Percentiles rank a stretch among this genome's conserved stretches.
Conservation (phyloP, 116 monocot species). For the Trichopus zeylanicus region DNA sequence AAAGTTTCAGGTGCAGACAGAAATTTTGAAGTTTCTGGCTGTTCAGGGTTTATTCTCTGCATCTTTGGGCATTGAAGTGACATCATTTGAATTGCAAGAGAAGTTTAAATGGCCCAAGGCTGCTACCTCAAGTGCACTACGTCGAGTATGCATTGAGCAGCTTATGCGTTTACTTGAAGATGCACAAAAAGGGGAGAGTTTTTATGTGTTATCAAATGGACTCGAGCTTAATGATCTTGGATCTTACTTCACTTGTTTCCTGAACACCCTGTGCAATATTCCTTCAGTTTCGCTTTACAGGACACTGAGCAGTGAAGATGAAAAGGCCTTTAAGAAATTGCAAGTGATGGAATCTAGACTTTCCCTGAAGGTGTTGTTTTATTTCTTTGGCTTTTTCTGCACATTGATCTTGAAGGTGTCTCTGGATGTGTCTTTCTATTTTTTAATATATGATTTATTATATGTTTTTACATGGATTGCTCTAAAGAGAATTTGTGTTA, state of each 20-base stretch:
- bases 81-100: slow-evolving; percentile 94
- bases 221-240: slow-evolving; percentile 69
- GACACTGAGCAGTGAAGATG: slow-evolving; percentile 62
- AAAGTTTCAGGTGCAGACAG: slow-evolving; percentile 71
- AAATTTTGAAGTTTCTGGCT: slow-evolving; percentile 84
- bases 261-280: slow-evolving; percentile 69
- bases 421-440: too few species aligned
- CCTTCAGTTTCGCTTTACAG: slow-evolving; percentile 93
- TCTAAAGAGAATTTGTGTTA: background rate
- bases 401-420: background rate
- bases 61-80: slow-evolving; percentile 88
- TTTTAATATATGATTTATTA: too few species aligned
- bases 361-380: slow-evolving; percentile 48
- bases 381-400: background rate
- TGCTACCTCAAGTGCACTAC: slow-evolving; percentile 60
- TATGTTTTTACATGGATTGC: background rate
- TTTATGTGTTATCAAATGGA: slow-evolving; percentile 12
- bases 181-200: slow-evolving; percentile 69
- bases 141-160: slow-evolving; percentile 73
- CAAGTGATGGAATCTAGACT: slow-evolving; percentile 53
- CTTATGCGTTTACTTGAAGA: slow-evolving; percentile 84
- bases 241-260: slow-evolving; percentile 71
- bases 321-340: slow-evolving; percentile 71
- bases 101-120: slow-evolving; percentile 93
- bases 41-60: slow-evolving; percentile 95